Base-by-base conservation (phyloP, 768 basidiomycete species). In the Lyophyllum shimeji region DNA sequence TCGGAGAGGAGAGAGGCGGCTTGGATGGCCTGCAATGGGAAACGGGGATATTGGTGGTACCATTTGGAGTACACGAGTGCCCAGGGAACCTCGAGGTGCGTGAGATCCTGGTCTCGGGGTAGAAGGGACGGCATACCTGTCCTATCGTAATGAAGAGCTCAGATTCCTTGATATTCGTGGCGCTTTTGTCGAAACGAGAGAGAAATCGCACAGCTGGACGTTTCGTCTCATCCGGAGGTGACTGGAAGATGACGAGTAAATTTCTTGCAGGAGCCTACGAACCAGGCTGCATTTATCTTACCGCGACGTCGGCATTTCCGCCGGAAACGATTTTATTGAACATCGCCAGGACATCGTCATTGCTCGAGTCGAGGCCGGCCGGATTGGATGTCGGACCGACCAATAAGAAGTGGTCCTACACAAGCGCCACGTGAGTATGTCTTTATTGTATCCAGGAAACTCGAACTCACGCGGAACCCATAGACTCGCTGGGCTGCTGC, bases 111-210 rank as follows among this genome's bases (percentile, higher is more conserved):
- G 4, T 13, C 34, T 17, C 7, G 3, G 34, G 34, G 34, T 13
- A 37, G 34, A 13, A 2, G 34, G 15, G 34, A 37, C 29, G 29
- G 5, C 29, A 29, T 50, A 75, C 81, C 66, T 83, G 81, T 7
- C 82, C 81, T 21, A 83, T 81, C 9, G 64, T 69, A 40, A 74
- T 70, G 53, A 82, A 84, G 9, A 83, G 56, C 47, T 70, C 63
- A 29, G 76, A 80, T 57, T 83, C 81, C 55, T 82, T 84, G 65
- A 84, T 82, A 60, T 84, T 82, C 0, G 82, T 83, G 8, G 83
- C 82, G 52, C 80, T 80, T 59, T 82, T 84, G 59, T 85, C 82
- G 56, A 72, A 84, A 3, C 82, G 77, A 1, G 81, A 81, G 17
- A 84, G 73, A 65, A 83, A 83, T 31, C 80, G 77, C 13, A 75